A percentile compares a stretch with the other conserved stretches of the same genome.
Evolutionary conservation across 1,139 yeast species (phyloP).

Genomic region (Suhomyces terraborum): DNA sequence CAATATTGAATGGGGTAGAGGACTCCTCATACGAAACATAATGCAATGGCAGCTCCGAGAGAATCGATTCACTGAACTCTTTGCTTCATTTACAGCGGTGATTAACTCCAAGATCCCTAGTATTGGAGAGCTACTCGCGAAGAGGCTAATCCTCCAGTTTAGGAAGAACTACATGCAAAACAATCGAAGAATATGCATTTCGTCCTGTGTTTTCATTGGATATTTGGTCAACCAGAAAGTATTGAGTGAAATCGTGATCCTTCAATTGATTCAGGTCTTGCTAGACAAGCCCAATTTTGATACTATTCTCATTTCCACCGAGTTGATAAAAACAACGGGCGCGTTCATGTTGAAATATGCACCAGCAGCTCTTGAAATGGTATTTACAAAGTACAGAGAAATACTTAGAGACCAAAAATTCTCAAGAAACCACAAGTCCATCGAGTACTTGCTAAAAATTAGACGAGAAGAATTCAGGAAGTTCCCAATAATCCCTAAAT

Average conservation of each 20-base stretch:
- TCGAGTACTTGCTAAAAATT: slow-evolving; percentile 40
- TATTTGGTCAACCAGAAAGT: slow-evolving; percentile 69
- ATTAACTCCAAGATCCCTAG: slow-evolving; percentile 70
- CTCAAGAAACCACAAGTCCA: slow-evolving; percentile 8
- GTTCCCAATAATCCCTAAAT: slow-evolving; percentile 42
- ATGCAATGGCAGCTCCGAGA: slow-evolving; percentile 57
- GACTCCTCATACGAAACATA: slow-evolving; percentile 55
- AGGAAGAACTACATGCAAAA: slow-evolving; percentile 54
- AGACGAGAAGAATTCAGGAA: slow-evolving; percentile 52
- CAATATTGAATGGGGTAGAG: slow-evolving; percentile 62
- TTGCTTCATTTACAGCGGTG: slow-evolving; percentile 60
- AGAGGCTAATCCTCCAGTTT: slow-evolving; percentile 61
- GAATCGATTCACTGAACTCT: slow-evolving; percentile 45
- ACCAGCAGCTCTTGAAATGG: slow-evolving; percentile 39
- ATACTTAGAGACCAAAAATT: slow-evolving; percentile 42
- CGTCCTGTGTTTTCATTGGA: slow-evolving; percentile 54
- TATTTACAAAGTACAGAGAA: slow-evolving; percentile 63
- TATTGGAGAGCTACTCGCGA: slow-evolving; percentile 59
- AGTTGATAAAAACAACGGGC: slow-evolving; percentile 30
- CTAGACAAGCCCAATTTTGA: slow-evolving; percentile 55
- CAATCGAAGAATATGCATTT: slow-evolving; percentile 45
- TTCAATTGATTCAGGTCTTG: slow-evolving; percentile 65
- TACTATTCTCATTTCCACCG: slow-evolving; percentile 28
- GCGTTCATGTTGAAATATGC: slow-evolving; percentile 26
- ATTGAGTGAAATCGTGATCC: slow-evolving; percentile 59